phyloP scores from a whole-genome alignment of 2,329 filamentous ascomycete species.

The Neonectria hederae region DNA sequence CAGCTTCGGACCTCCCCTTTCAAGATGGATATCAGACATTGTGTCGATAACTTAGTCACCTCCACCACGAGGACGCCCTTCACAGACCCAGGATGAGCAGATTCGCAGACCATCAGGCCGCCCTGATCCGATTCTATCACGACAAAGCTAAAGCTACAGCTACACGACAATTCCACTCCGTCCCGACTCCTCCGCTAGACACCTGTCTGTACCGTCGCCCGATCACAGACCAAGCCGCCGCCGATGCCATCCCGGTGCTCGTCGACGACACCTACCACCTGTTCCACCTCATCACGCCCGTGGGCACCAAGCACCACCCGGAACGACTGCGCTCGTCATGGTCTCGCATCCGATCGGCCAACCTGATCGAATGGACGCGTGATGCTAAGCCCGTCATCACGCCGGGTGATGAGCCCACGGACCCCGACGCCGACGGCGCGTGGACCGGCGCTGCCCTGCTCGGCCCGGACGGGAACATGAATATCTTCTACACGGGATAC shows the following conservation, averaged over 20 bases:
- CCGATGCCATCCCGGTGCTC: conserved; percentile 49
- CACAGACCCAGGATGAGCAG: conserved; percentile 1
- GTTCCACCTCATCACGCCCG: conserved; percentile 48
- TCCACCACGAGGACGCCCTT: background rate
- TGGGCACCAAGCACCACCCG: conserved; percentile 47
- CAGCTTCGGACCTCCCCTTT: background rate
- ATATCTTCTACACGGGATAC: conserved; percentile 51
- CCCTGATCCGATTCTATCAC: background rate
- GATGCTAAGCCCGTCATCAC: conserved; percentile 39
- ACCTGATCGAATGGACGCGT: conserved; percentile 45
- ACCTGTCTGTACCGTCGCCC: conserved; percentile 40
- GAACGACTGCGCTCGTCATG: conserved; percentile 45
- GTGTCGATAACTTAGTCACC: background rate
- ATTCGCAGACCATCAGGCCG: background rate
- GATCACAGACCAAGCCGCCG: conserved; percentile 43
- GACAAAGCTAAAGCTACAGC: background rate
- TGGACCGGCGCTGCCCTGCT: conserved; percentile 49
- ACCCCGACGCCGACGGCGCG: conserved; percentile 45
- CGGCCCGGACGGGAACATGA: conserved; percentile 46
- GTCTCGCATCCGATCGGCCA: conserved; percentile 44
- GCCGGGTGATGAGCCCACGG: conserved; percentile 31
- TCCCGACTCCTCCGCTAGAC: conserved; percentile 42
- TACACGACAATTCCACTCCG: conserved; percentile 31
- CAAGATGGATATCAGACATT: background rate
- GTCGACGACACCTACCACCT: conserved; percentile 50